Base-by-base conservation (phyloP, 768 basidiomycete species). In the Boletellus emodensis region DNA sequence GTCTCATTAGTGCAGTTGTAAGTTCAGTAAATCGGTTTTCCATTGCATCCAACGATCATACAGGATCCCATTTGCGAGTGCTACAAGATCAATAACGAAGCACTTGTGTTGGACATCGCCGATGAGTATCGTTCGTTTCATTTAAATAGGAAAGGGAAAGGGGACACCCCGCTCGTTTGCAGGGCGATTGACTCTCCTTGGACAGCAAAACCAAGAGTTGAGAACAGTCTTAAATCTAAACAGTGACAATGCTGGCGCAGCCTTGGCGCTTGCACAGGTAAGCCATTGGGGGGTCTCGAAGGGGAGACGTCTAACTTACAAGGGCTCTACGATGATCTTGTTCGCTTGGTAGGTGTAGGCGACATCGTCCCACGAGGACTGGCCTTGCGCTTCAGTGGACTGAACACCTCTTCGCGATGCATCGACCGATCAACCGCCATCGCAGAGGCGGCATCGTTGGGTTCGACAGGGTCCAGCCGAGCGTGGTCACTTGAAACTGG, bases 361-460 rank as follows among this genome's bases (percentile, higher is more conserved):
- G 51, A 37, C 3, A 40, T 7, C 14, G 9, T 51, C 17, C 44
- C 37, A 3, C 5, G 10, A 2, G 54, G 47, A 32, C 54, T 46
- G 13, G 44, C 40, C 40, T 44, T 70, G 39, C 66, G 62, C 41
- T 70, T 70, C 49, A 44, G 37, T 3, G 48, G 44, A 36, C 46
- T 53, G 30, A 50, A 37, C 12, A 49, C 5, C 12, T 20, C 52
- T 20, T 38, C 38, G 2, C 22, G 38, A 37, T 2, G 28, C 9
- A 36, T 14, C 6, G 20, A 35, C 15, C 37, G 35, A 38, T 37
- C 13, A 3, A 11, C 32, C 12, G 34, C 18, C 4, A 24, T 35
- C 1, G 39, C 18, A 42, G 37, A 17, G 34, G 38, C 6, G 13
- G 15, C 18, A 32, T 8, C 3, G 20, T 4, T 41, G 6, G 10